These are phyloP conservation scores for Ogataea ramenticola DNA, from an alignment of 805 yeast species.

Conservation along the genomic window DNA sequence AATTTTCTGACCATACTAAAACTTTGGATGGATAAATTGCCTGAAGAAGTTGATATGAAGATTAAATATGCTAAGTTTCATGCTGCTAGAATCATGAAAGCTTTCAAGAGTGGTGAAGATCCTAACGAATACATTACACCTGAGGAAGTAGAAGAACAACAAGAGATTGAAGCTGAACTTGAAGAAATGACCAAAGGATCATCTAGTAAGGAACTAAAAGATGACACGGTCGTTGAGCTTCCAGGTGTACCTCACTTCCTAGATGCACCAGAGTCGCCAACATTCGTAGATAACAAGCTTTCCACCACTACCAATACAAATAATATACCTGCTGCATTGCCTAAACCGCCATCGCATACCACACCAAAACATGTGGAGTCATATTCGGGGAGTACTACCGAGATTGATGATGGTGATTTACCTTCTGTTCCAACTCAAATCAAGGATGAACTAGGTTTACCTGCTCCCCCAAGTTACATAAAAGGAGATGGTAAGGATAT, in stretches of 20 bases:
- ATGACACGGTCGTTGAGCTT: background rate
- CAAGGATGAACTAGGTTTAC: conserved; percentile 7
- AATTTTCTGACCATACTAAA: conserved; percentile 45
- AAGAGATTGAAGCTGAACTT: conserved; percentile 11
- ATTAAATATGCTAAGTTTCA: conserved; percentile 58
- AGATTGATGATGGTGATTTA: background rate
- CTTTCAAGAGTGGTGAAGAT: conserved; percentile 41
- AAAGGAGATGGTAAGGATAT: background rate
- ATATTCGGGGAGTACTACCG: background rate
- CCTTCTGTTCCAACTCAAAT: background rate
- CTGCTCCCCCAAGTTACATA: conserved; percentile 13
- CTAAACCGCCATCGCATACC: background rate
- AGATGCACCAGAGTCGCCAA: no score
- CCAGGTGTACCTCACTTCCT: background rate
- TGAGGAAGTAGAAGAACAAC: conserved; percentile 19
- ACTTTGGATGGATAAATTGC: conserved; percentile 30
- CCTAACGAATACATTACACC: conserved; percentile 49
- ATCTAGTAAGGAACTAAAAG: background rate
- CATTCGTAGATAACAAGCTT: no score
- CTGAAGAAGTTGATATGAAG: conserved; percentile 26
- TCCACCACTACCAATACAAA: no score
- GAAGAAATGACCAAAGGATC: conserved; percentile 6
- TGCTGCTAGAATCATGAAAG: conserved; percentile 48
- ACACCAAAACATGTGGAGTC: background rate
- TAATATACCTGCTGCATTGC: background rate